Evolutionary conservation across 768 basidiomycete species (phyloP).

Genomic region (Xerocomus potaroensis): DNA sequence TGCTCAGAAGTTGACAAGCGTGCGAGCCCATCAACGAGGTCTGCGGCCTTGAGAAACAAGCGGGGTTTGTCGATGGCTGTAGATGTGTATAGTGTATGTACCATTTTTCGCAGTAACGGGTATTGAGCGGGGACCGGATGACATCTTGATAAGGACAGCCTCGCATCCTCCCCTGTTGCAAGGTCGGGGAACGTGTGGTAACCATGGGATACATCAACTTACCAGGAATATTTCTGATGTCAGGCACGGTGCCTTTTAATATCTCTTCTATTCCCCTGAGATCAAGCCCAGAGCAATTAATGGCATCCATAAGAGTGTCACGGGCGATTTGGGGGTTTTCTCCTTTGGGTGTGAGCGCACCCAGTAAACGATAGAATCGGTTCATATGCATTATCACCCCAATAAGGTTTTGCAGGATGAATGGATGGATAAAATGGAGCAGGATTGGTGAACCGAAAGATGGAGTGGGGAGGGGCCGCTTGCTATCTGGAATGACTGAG

Average conservation of each 20-base stretch:
- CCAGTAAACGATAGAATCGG: slow-evolving; percentile 51
- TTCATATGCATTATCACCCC: slow-evolving; percentile 53
- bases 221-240: slow-evolving; percentile 23
- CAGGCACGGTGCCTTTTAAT: slow-evolving; percentile 36
- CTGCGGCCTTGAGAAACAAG: slow-evolving; percentile 67
- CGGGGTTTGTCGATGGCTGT: slow-evolving; percentile 57
- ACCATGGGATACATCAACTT: slow-evolving; percentile 12
- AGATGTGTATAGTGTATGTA: slow-evolving; percentile 45
- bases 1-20: slow-evolving; percentile 37
- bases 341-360: slow-evolving; percentile 48
- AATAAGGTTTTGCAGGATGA: slow-evolving; percentile 48
- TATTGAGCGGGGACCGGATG: slow-evolving; percentile 48
- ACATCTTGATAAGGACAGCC: slow-evolving; percentile 55
- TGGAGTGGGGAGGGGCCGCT: slow-evolving; percentile 10
- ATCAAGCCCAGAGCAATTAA: slow-evolving; percentile 64
- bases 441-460: slow-evolving; percentile 40
- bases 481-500: slow-evolving; percentile 26
- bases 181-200: not conserved
- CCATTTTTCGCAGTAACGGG: slow-evolving; percentile 38
- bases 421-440: slow-evolving; percentile 61
- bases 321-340: slow-evolving; percentile 65
- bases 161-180: slow-evolving; percentile 45
- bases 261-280: slow-evolving; percentile 47
- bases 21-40: slow-evolving; percentile 62
- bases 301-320: slow-evolving; percentile 55